Base-by-base conservation (phyloP, 1,284 basidiomycete species). In the Neonothopanus nambi region DNA sequence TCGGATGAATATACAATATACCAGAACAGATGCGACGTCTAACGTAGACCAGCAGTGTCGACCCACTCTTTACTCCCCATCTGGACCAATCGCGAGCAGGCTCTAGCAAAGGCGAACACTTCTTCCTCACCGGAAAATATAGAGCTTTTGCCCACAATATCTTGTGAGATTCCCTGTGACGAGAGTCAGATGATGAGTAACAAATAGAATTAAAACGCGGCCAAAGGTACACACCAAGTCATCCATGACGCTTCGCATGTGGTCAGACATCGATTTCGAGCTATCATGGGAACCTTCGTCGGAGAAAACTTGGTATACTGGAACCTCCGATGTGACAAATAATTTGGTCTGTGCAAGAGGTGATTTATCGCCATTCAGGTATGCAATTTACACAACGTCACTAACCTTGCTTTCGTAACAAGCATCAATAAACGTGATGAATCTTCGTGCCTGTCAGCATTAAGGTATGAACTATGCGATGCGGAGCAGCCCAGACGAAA, bases 371-470 rank as follows among this genome's bases (percentile, higher is more conserved):
- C 49, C 28, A 28, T 36, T 15, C 9, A 42, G 7, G 40, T 18
- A 21, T 30, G 46, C 28, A 28, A 13, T 33, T 13, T 33, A 33
- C 13, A 28, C 33, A 36, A 41, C 8, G 26, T 23, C n/a, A 53
- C 71, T 23, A 61, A 85, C 86, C 77, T 87, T 90, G 75, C 87
- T 94, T 69, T 96, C 94, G 65, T 97, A 96, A 66, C 93, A 95
- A 15, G 93, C 92, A 74, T 99, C 96, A 65, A 99, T 89, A 65
- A 98, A 98, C 0, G 95, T 97, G 69, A 99, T 99, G 68, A 99
- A 98, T 56, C 97, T 78, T 56, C 96, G 78, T 6, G 95, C 95
- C 88, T 91, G 55, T 37, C 12, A 30, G 15, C 12, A 40, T 18
- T n/a, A n/a, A n/a, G n/a, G n/a, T 35, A 24, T 46, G 13, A 23